Evolutionary conservation across 2,329 filamentous ascomycete species (phyloP).

Genomic region (Daldinia sp.): DNA sequence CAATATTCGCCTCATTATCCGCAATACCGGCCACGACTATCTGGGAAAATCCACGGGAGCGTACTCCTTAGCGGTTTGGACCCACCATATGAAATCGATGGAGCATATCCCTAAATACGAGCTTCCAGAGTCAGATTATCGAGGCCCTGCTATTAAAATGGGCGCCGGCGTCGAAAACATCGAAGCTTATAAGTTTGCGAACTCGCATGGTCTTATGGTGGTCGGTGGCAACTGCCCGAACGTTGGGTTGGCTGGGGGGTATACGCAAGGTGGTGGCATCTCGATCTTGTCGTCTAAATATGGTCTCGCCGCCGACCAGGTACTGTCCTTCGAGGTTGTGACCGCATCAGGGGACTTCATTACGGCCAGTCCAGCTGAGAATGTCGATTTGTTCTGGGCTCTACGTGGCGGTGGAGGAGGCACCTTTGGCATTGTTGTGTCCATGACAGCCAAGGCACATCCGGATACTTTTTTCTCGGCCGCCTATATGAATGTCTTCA

Average conservation of each 20-base stretch:
- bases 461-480: constrained; percentile 13
- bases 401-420: constrained; percentile 53
- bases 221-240: neutral
- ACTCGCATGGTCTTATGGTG: neutral
- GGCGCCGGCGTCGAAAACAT: neutral
- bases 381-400: neutral
- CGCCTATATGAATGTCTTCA: constrained; percentile 1
- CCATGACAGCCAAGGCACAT: constrained; percentile 19
- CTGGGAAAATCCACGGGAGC: constrained; percentile 33
- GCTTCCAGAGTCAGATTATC: neutral
- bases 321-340: neutral
- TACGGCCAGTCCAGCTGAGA: neutral
- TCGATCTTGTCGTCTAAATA: neutral
- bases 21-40: neutral
- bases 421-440: constrained; percentile 63
- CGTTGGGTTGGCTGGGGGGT: neutral
- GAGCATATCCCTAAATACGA: constrained; percentile 22
- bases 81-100: constrained; percentile 32
- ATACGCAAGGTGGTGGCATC: neutral
- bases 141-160: neutral
- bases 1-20: neutral
- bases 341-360: neutral
- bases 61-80: constrained; percentile 36
- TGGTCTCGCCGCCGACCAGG: neutral
- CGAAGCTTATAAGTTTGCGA: neutral